Evolutionary conservation across 2,329 filamentous ascomycete species (phyloP).

Genomic region (Hortaea werneckii): DNA sequence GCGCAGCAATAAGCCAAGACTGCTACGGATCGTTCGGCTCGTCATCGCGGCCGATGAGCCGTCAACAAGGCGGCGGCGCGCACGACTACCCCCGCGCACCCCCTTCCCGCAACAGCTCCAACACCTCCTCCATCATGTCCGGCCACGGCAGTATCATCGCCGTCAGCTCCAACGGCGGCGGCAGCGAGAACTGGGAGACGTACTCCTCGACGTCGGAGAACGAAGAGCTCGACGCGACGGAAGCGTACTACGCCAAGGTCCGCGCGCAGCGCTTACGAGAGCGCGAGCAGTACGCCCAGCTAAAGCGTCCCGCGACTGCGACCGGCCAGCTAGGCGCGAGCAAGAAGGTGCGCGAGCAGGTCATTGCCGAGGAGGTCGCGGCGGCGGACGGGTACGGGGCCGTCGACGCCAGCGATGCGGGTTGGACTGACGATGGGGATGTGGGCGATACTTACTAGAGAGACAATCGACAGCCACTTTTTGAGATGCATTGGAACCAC

Average conservation of each 20-base stretch:
- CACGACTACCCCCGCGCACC: conserved; percentile 20
- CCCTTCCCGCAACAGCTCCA: conserved; percentile 22
- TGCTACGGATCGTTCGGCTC: conserved; percentile 8
- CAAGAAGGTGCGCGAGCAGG: conserved; percentile 17
- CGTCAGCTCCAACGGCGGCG: conserved; percentile 35
- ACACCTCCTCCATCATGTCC: conserved; percentile 26
- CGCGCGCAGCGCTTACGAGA: conserved; percentile 9
- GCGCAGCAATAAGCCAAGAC: conserved; percentile 6
- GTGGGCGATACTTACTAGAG: conserved; percentile 26
- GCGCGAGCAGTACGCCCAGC: conserved; percentile 2
- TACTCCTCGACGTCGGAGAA: conserved; percentile 57
- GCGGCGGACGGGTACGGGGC: conserved; percentile 1
- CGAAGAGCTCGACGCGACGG: conserved; percentile 55
- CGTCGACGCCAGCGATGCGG: conserved; percentile 23
- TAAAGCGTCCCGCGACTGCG: conserved; percentile 12
- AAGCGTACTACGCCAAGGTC: conserved; percentile 70
- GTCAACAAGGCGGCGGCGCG: conserved; percentile 2
- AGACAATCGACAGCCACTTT: not conserved
- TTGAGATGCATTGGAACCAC: no score
- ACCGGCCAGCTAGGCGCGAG: conserved; percentile 10
- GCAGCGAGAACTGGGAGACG: conserved; percentile 96
- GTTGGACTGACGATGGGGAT: conserved; percentile 28
- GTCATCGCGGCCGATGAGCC: conserved; percentile 19
- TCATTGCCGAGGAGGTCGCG: conserved; percentile 17
- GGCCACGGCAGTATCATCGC: conserved; percentile 2